Conservation (phyloP, 208 protist species). For the Novymonas esmeraldas region DNA sequence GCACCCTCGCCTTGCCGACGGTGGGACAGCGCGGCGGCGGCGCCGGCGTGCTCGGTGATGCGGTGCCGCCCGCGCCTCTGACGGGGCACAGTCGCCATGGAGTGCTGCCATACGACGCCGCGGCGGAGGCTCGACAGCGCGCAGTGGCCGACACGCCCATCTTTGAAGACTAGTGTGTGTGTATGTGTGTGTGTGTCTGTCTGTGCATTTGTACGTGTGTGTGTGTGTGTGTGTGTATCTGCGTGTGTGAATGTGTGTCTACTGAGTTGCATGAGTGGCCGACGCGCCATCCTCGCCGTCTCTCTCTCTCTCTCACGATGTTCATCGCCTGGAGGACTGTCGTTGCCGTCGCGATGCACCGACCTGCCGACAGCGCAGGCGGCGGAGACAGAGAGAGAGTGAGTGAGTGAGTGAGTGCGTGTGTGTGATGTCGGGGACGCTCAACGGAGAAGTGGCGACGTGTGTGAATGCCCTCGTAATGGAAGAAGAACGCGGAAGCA, state of each 20-base stretch:
- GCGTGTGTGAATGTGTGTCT: background rate
- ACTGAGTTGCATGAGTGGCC: too few species aligned
- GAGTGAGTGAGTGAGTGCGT: too few species aligned
- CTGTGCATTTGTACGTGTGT: background rate
- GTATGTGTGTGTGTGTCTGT: conserved; percentile 1
- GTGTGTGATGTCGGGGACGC: too few species aligned
- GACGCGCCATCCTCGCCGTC: too few species aligned
- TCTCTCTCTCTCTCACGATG: background rate
- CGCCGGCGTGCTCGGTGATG: conserved; percentile 4
- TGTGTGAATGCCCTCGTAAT: too few species aligned
- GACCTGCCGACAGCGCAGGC: too few species aligned
- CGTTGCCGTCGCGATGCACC: too few species aligned
- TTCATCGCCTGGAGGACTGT: too few species aligned
- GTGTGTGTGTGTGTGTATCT: background rate
- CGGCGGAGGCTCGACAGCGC: conserved; percentile 20
- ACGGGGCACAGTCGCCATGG: background rate
- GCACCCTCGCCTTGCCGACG: background rate
- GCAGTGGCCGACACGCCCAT: conserved; percentile 47
- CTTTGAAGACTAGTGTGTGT: conserved; percentile 39
- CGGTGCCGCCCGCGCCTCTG: background rate
- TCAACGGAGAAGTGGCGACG: too few species aligned
- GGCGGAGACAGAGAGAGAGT: too few species aligned
- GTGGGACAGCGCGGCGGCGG: too few species aligned
- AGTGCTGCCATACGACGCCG: conserved; percentile 9
- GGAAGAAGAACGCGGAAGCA: too few species aligned